Percentiles rank a stretch among this genome's conserved stretches.
Conservation (phyloP, 2,329 filamentous ascomycete species). For the Elsinoe necatrix region DNA sequence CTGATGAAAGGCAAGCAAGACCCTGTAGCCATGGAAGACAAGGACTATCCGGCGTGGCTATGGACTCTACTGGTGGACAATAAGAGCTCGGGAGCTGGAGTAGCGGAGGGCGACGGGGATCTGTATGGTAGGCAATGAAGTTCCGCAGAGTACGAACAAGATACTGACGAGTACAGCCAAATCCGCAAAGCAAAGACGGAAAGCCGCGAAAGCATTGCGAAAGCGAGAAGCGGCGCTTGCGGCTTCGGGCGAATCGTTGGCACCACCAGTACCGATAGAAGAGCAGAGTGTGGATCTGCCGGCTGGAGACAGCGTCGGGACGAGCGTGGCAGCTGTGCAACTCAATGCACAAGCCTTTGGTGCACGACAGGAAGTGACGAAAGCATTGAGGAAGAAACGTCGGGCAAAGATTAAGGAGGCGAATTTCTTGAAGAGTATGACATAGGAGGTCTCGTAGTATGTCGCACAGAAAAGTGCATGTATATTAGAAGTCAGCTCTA, state of each 20-base stretch:
- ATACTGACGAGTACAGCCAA: conserved; percentile 49
- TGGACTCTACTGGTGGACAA: conserved; percentile 61
- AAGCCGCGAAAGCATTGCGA: conserved; percentile 58
- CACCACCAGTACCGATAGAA: conserved; percentile 59
- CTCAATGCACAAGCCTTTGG: conserved; percentile 33
- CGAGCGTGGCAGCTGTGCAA: conserved; percentile 29
- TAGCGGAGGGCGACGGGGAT: conserved; percentile 53
- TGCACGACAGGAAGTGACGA: conserved; percentile 55
- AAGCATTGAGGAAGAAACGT: conserved; percentile 65
- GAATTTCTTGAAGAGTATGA: conserved; percentile 78
- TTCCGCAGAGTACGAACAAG: background rate
- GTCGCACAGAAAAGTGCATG: background rate
- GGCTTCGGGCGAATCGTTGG: conserved; percentile 44
- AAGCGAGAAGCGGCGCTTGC: conserved; percentile 29
- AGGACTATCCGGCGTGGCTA: conserved; percentile 72
- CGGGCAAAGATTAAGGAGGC: conserved; percentile 71
- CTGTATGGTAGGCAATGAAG: conserved; percentile 62
- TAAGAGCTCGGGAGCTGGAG: conserved; percentile 38
- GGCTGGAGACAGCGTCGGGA: conserved; percentile 39
- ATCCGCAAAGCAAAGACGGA: conserved; percentile 70
- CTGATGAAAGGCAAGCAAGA: conserved; percentile 66
- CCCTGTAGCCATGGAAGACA: conserved; percentile 64
- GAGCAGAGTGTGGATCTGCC: conserved; percentile 72
- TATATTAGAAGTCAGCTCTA: background rate
- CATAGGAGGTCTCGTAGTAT: conserved; percentile 24